Base-by-base conservation (phyloP, 768 basidiomycete species). In the Xerocomellus amylosporus region DNA sequence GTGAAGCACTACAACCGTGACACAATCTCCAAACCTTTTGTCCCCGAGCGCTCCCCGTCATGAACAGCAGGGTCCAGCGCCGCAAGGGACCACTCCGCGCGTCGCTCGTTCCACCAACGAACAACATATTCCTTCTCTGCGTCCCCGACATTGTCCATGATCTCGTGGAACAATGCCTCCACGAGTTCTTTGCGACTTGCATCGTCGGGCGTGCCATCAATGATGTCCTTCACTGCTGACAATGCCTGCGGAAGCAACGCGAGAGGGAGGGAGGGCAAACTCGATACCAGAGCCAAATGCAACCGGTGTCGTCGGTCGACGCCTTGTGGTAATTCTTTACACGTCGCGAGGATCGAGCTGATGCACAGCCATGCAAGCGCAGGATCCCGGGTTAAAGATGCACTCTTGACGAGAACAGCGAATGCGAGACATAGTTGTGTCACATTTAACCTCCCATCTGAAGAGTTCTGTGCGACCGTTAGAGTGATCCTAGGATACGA, bases 391-490 rank as follows among this genome's bases (percentile, higher is more conserved):
- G 77, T 74, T 37, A 76, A 60, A 17, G 56, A 75, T 1, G 88
- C 86, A 51, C 83, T 79, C 56, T 79, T 74, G 24, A 90, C 83
- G 13, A 93, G 76, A 8, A 86, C 80, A n/a, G 86, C 75, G 63
- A 81, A 92, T 7, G 93, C 90, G 38, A 91, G 76, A 28, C 86
- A 73, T 8, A 93, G 77, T 63, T 93, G 93, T 0, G 75, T 52
- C 0, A 79, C 80, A 53, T 76, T 86, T 14, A 94, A 74, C 56
- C 74, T 77, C 24, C 79, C 82, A 38, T 87, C 80, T 1, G 66
- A 65, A 2, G 88, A 85, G 67, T 87, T 90, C 86, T 90, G 41
- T 53, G 46, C 13, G 20, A 36, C 20, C 13, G 17, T 57, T 7
- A 60, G 42, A 52, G 38, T 34, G 20, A 36, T 39, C 20, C 17